A percentile compares a stretch with the other conserved stretches of the same genome.
These are phyloP conservation scores for Yarrowia keelungensis DNA, from an alignment of 805 yeast species.

Conservation along the genomic window DNA sequence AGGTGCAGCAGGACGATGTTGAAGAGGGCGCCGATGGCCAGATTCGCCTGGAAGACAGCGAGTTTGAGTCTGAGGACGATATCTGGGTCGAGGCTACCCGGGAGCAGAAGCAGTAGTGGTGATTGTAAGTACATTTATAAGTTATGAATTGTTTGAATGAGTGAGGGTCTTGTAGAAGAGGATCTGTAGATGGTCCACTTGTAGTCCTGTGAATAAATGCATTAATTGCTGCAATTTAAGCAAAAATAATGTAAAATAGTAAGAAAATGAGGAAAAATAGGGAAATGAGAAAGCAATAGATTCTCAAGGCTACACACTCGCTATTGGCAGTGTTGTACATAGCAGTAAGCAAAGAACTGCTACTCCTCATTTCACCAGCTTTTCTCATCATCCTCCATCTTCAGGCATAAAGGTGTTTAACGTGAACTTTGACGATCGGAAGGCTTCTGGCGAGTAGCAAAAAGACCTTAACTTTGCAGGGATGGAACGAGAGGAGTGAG, in stretches of 20 bases:
- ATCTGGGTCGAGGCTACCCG: constrained; percentile 34
- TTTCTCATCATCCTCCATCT: neutral
- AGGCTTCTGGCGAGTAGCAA: constrained; percentile 1
- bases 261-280: too few species aligned
- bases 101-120: neutral
- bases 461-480: neutral
- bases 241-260: too few species aligned
- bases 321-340: too few species aligned
- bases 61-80: constrained; percentile 36
- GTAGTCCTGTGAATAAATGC: too few species aligned
- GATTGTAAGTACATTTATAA: neutral
- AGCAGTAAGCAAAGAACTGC: too few species aligned
- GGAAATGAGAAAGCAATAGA: too few species aligned
- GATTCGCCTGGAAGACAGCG: constrained; percentile 24
- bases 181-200: neutral
- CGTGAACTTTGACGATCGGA: too few species aligned
- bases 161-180: neutral
- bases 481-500: too few species aligned
- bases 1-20: neutral
- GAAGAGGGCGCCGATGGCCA: neutral
- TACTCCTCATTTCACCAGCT: too few species aligned
- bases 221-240: too few species aligned
- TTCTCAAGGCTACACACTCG: too few species aligned
- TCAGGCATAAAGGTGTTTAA: too few species aligned
- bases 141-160: constrained; percentile 9